Evolutionary conservation across 1,284 basidiomycete genomes (phyloP), one percentile per base, ranked within the genome.

Genomic region (Fomitopsis pinicola): DNA sequence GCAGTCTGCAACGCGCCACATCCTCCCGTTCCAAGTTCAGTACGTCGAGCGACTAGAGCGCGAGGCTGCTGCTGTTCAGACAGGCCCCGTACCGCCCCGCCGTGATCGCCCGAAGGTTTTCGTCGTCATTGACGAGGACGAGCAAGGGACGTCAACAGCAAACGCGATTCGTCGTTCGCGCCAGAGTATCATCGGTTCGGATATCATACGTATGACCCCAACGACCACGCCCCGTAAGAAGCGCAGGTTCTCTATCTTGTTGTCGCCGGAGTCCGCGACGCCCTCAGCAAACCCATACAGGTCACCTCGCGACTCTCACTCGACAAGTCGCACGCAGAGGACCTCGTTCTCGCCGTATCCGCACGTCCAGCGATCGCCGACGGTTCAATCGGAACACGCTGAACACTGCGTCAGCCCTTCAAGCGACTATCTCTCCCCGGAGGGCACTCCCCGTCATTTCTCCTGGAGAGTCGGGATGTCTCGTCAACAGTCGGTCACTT

Each of bases 181-280:
- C 4, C 64, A 66, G 17, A 67, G 65, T 17, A 59, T 72, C 44
- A 66, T 73, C n/a, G 73, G 72, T 5, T 75, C 73, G 12, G 73
- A 75, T 57, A 75, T 75, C 61, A 63, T 75, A 19, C 68, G 69
- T 42, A 48, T 60, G 28, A 57, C 69, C 6, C 61, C 67, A 3
- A 28, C 30, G 5, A 28, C 30, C 12, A 65, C 64, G 38, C 60
- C 44, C 26, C 19, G 30, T 7, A 64, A 26, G 35, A 60, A 55
- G 60, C 60, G 38, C 57, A 70, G 35, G 61, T 60, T 57, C 58
- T 66, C 63, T 59, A 66, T 57, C 30, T 55, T 44, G 8, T 64
- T 62, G 63, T 68, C 67, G 5, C 67, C 68, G 1, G 58, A 50
- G 0, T 63, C 67, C 9, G 48, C 55, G 14, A 40, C 56, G 19